Evolutionary conservation across 1,139 yeast species (phyloP).

Genomic region (Lodderomyces orthopsilosis): DNA sequence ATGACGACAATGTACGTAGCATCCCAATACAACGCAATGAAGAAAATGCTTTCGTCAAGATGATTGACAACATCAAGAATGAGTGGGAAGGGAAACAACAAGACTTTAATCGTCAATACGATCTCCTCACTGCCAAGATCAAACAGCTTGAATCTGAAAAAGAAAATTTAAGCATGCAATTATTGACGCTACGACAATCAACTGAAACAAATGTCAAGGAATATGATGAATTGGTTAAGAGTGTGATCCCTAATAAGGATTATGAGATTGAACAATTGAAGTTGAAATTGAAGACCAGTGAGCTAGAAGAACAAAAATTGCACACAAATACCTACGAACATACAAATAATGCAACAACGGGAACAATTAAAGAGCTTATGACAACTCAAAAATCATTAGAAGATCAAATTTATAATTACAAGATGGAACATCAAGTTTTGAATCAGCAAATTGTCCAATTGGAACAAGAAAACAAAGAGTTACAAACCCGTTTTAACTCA

Average conservation of each 20-base stretch:
- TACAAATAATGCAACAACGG: background rate
- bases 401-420: conserved; percentile 18
- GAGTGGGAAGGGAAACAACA: conserved; percentile 5
- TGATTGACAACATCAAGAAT: conserved; percentile 6
- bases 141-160: conserved; percentile 21
- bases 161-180: conserved; percentile 9
- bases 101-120: conserved; percentile 2
- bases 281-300: conserved; percentile 15
- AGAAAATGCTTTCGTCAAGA: conserved; percentile 8
- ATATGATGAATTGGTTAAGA: conserved; percentile 14
- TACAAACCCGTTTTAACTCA: conserved; percentile 18
- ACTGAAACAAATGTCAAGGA: conserved; percentile 23
- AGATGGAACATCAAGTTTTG: conserved; percentile 19
- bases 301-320: conserved; percentile 3
- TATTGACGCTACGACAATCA: conserved; percentile 16
- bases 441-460: conserved; percentile 20
- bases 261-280: conserved; percentile 22
- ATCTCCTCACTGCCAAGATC: conserved; percentile 10
- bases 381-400: conserved; percentile 15
- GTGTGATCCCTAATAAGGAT: conserved; percentile 23
- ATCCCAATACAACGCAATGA: background rate
- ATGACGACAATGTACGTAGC: background rate
- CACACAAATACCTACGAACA: background rate
- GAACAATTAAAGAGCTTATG: background rate
- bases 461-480: conserved; percentile 16